Evolutionary conservation across 2,329 filamentous ascomycete species (phyloP).

Genomic region (Scortechinia acanthostroma): DNA sequence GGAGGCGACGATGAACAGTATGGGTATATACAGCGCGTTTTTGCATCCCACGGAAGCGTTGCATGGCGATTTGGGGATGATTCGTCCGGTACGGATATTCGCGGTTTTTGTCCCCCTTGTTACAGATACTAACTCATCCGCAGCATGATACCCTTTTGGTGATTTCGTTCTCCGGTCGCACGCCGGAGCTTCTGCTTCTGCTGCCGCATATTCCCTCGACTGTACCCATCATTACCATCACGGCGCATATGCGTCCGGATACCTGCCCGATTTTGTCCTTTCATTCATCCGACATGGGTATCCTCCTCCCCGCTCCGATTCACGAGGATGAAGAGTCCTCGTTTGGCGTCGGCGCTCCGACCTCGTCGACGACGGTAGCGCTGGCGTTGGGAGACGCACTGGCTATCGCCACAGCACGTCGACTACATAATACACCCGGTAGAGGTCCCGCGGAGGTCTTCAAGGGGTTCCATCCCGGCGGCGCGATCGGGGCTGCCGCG

Average conservation of each 20-base stretch:
- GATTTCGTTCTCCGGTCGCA: constrained; percentile 54
- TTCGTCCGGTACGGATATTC: constrained; percentile 33
- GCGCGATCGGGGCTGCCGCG: constrained; percentile 42
- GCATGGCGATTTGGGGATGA: constrained; percentile 56
- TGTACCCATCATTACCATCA: constrained; percentile 44
- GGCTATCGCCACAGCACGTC: constrained; percentile 44
- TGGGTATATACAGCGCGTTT: constrained; percentile 48
- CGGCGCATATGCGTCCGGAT: constrained; percentile 35
- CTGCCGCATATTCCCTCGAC: constrained; percentile 42
- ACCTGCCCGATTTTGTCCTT: constrained; percentile 38
- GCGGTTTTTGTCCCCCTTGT: background rate
- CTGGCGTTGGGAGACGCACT: constrained; percentile 54
- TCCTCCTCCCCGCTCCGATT: constrained; percentile 52
- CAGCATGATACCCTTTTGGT: constrained; percentile 50
- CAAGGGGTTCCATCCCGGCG: constrained; percentile 47
- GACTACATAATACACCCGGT: constrained; percentile 31
- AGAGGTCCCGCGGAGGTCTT: constrained; percentile 30
- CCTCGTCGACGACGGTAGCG: constrained; percentile 55
- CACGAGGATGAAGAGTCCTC: constrained; percentile 48
- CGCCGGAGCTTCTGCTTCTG: constrained; percentile 45
- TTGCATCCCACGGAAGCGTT: constrained; percentile 56
- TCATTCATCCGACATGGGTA: constrained; percentile 19
- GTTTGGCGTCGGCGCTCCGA: constrained; percentile 53
- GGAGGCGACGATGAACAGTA: constrained; percentile 57
- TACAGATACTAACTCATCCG: background rate